Base-by-base conservation (phyloP, 2,329 filamentous ascomycete species). In the Cladosporium oxysporum region DNA sequence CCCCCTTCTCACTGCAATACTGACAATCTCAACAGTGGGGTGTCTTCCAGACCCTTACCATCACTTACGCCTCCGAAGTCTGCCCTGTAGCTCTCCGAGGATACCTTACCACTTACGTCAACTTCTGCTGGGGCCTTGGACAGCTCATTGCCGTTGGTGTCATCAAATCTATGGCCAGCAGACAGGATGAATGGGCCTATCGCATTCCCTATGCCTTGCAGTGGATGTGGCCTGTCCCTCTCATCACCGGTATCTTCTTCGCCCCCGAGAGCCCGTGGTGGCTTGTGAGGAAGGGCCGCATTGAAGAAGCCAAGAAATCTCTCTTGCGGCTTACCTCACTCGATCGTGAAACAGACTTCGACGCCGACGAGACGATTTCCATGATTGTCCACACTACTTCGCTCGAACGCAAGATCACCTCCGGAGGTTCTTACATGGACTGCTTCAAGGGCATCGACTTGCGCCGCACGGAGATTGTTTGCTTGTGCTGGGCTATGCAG, bases 331-430 rank as follows among this genome's bases (percentile, higher is more conserved):
- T 92, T n/a, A 91, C 89, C 5, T 88, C 84, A 71, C 71, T 83
- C 14, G 81, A 87, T 68, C 81, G 82, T 58, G 88, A 92, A 67
- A 89, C 87, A 0, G 85, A 90, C 68, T 93, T 95, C 71, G 87
- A 96, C 73, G 86, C 90, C 11, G 90, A 96, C 69, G 91, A 95
- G 79, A 95, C 91, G 0, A 83, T 96, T 58, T 89, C 91, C 72
- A 95, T 96, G 91, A 96, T 97, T 90, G 87, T 92, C 1, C 91
- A 96, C 75, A 97, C 92, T 0, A 93, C 91, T 0, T 90, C 90
- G 0, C 82, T 96, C 18, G 93, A 96, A 76, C 85, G 91, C 74
- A 83, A 87, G 77, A 90, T 92, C 63, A 93, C 91, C 5, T 80
- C 81, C 7, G 92, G 92, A 33, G 87, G 91, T 6, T 88, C 84